Conservation (phyloP, 2,329 filamentous ascomycete genomes). For the Sporothrix mexicana region DNA sequence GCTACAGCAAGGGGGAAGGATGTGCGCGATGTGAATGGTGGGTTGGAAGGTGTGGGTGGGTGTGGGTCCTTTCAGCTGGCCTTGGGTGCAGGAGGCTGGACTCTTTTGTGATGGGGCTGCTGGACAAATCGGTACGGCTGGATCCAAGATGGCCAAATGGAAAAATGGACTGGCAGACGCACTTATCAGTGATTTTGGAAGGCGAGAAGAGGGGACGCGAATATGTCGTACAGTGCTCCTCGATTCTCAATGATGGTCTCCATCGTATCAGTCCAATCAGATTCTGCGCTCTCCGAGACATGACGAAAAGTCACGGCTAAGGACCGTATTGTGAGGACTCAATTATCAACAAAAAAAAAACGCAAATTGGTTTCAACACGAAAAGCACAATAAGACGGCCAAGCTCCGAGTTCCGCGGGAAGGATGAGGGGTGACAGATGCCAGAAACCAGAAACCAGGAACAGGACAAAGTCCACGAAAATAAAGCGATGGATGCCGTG, state of each 20-base stretch:
- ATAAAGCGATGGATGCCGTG: neutral
- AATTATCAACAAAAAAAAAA: too few relatives aligned
- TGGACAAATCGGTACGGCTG: constrained; percentile 15
- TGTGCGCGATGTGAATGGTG: neutral
- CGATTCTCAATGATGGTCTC: too few relatives aligned
- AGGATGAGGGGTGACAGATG: neutral
- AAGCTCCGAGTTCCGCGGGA: neutral
- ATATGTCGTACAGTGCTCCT: too few relatives aligned
- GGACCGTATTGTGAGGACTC: neutral
- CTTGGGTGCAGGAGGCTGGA: neutral
- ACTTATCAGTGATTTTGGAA: neutral
- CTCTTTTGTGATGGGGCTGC: too few relatives aligned
- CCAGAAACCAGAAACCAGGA: neutral
- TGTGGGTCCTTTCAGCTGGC: constrained; percentile 22
- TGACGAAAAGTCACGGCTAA: too few relatives aligned
- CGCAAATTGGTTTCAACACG: too few relatives aligned
- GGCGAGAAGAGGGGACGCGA: neutral
- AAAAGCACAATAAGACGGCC: neutral
- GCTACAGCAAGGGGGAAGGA: neutral
- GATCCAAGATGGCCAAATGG: constrained; percentile 17
- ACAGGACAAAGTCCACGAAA: neutral
- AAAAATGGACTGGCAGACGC: constrained; percentile 5
- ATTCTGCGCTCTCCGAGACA: neutral
- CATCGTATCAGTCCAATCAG: neutral
- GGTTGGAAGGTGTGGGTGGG: neutral